Evolutionary conservation across 2,329 filamentous ascomycete genomes (phyloP).

Genomic region (Phialemonium atrogriseum): DNA sequence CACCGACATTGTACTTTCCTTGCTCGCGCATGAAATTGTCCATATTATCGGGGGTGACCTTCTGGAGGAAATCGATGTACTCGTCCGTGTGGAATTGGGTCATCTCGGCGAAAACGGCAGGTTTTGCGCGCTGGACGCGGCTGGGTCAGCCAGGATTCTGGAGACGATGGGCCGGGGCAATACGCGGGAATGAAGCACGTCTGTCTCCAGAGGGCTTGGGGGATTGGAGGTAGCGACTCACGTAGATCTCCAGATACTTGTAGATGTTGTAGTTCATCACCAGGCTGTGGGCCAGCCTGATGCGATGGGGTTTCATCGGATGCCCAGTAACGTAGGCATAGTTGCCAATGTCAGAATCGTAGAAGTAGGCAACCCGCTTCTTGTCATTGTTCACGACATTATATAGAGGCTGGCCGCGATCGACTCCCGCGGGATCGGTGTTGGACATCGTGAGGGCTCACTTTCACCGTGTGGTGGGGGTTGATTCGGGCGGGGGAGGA

Average conservation of each 20-base stretch:
- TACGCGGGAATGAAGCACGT: conserved; percentile 4
- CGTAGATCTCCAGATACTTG: conserved; percentile 93
- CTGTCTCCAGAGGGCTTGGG: conserved; percentile 10
- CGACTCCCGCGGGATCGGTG: conserved; percentile 25
- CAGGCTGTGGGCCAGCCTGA: conserved; percentile 89
- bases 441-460: conserved; percentile 10
- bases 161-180: not conserved
- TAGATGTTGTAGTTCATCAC: conserved; percentile 95
- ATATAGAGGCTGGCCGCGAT: conserved; percentile 36
- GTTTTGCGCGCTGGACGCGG: conserved; percentile 61
- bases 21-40: conserved; percentile 87
- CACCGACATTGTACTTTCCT: conserved; percentile 86
- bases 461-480: too few relatives aligned
- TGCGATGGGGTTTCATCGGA: conserved; percentile 97
- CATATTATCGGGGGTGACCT: conserved; percentile 98
- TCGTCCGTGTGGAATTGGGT: conserved; percentile 90
- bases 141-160: conserved; percentile 1
- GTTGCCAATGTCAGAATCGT: conserved; percentile 96
- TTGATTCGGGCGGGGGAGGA: too few relatives aligned
- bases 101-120: conserved; percentile 83
- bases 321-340: conserved; percentile 96
- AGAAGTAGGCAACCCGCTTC: conserved; percentile 95
- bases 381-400: conserved; percentile 33
- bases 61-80: conserved; percentile 90
- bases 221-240: conserved; percentile 40